Evolutionary conservation across 2,329 filamentous ascomycete genomes (phyloP).

Genomic region (Aspergillus spinulosporus): DNA sequence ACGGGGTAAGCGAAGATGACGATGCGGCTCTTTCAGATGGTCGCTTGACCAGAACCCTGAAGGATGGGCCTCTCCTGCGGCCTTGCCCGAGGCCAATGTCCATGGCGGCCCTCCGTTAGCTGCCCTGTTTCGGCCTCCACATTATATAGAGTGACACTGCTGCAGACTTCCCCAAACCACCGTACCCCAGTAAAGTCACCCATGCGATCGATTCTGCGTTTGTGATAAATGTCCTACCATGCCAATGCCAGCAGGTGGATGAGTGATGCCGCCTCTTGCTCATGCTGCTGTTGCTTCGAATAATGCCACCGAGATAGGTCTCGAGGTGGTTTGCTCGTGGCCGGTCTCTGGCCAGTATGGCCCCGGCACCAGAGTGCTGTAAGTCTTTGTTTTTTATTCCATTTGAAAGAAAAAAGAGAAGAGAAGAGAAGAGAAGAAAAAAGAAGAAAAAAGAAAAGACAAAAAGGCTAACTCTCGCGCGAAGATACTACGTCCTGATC

Average conservation of each 20-base stretch:
- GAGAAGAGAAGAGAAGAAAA: no score
- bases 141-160: background rate
- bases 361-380: slow-evolving; percentile 4
- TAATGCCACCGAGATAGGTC: slow-evolving; percentile 3
- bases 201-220: background rate
- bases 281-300: background rate
- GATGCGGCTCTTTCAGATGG: slow-evolving; percentile 7
- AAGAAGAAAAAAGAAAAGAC: no score
- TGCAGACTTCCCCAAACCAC: background rate
- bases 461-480: background rate
- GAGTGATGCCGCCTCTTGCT: slow-evolving; percentile 6
- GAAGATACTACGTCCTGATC: slow-evolving; percentile 6
- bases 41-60: background rate
- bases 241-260: background rate
- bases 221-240: background rate
- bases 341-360: slow-evolving; percentile 8
- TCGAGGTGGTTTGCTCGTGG: slow-evolving; percentile 8
- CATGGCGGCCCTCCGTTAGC: background rate
- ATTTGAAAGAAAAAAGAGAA: no score
- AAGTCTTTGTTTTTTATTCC: no score
- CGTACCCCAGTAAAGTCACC: background rate
- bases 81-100: slow-evolving; percentile 2
- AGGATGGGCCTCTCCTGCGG: no score
- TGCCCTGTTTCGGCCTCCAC: background rate
- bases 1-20: background rate